Evolutionary conservation across 2,329 filamentous ascomycete species (phyloP), one percentile per base, ranked within the genome.

Genomic region (Aspergillus sp.): DNA sequence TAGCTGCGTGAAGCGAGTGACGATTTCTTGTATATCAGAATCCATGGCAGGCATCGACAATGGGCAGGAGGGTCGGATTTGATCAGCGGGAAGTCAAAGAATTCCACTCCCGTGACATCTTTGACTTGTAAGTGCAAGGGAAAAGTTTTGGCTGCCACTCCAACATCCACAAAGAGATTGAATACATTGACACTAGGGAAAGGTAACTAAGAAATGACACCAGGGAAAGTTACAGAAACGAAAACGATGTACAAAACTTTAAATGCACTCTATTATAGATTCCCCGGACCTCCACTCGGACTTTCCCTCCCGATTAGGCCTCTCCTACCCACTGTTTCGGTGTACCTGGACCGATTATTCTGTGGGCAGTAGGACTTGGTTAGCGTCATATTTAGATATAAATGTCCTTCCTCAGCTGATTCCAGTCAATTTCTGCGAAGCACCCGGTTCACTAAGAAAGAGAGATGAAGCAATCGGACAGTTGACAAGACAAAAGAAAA

Each of bases 241-340:
- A 57, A 49, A 63, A 68, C 61, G 62, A 69, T 68, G 62, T 68
- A 68, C 68, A 70, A 56, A 65, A 66, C 54, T 55, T 64, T 60
- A 67, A 67, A 66, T 68, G 60, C 62, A 66, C 66, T 69, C 65
- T 69, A 67, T 68, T 62, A 63, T 52, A 53, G 61, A 64, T 59
- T 47, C 60, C 59, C 64, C 53, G 41, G 31, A 41, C 46, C 57
- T 61, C 41, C 54, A 46, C 53, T 47, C 56, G 46, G 43, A 62
- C 47, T 43, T 48, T 43, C 38, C 57, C 47, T 45, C 45, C 57
- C 53, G 25, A 62, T 57, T 59, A 61, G 54, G 61, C 52, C 54
- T 45, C 55, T 52, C 51, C 38, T 45, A 54, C 57, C 55, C 61
- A 63, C 17, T 61, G 45, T 56, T 56, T 55, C 48, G 57, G 46